Base-by-base conservation (phyloP, 2,329 filamentous ascomycete genomes). In the Neonectria sp. region DNA sequence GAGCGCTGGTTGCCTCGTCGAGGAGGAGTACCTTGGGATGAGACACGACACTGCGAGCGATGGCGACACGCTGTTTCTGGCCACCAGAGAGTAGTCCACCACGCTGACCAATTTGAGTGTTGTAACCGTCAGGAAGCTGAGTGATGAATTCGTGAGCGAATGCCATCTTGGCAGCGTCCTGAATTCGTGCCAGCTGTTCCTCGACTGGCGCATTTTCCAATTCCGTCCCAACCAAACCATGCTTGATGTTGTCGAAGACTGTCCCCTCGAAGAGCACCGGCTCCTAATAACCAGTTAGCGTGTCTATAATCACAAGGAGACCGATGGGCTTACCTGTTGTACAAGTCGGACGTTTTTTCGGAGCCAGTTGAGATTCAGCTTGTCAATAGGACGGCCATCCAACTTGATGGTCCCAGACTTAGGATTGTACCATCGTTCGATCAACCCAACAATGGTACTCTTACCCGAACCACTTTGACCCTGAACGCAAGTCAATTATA, bases 21-120 rank as follows among this genome's bases (percentile, higher is more conserved):
- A 92, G 80, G 17, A 92, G 86, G 2, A 92, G 82, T 27, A 92
- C 88, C 1, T 83, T 82, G 0, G 90, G 90, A 49, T 89, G 80
- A 24, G 88, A 86, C 31, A 92, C 82, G 58, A 92, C 89, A 49
- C 87, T 88, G 29, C 90, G 84, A 3, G 90, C 90, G 64, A 92
- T 92, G 1, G 90, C 88, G 13, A 92, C 83, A 17, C 90, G 84
- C 73, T 92, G 90, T 43, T 89, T 85, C 73, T 92, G 90, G 2
- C 90, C 90, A 27, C 90, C 90, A n/a, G 88, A 91, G 0, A 92
- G 81, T 58, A 90, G 87, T 40, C 89, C 87, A 2, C 90, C 91
- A 12, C 86, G 85, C 71, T 91, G 88, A 6, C 91, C 91, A 8
- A 92, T 88, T 8, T 84, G 80, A 0, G 90, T 91, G 2, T 87